Evolutionary conservation across 2,329 filamentous ascomycete species (phyloP).

Genomic region (Cladosporium austrohemisphaericum): DNA sequence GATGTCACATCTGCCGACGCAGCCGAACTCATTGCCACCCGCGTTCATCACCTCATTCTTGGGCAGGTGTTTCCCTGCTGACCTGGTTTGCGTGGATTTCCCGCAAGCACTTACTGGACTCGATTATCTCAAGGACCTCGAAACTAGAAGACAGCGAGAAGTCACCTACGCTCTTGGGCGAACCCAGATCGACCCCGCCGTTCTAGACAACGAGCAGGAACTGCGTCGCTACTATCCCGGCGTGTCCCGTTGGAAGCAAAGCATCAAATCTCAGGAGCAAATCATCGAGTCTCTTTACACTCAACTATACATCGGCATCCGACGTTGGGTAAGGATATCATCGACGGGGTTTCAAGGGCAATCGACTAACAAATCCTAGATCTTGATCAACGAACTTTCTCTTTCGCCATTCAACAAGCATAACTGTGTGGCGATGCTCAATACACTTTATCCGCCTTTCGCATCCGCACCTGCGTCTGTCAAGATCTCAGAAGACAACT

Average conservation of each 20-base stretch:
- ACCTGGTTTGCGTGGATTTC: slow-evolving; percentile 59
- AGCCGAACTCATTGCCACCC: slow-evolving; percentile 60
- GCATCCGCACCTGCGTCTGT: slow-evolving; percentile 49
- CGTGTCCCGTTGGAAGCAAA: slow-evolving; percentile 52
- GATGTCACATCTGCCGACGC: slow-evolving; percentile 55
- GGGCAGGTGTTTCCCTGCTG: slow-evolving; percentile 54
- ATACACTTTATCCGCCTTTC: slow-evolving; percentile 60
- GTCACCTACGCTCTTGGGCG: slow-evolving; percentile 52
- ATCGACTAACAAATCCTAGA: slow-evolving; percentile 36
- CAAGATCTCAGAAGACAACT: slow-evolving; percentile 49
- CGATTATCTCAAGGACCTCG: slow-evolving; percentile 63
- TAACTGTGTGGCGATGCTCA: slow-evolving; percentile 65
- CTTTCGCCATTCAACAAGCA: slow-evolving; percentile 60
- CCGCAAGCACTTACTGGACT: slow-evolving; percentile 62
- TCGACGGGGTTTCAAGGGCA: background rate
- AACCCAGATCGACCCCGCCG: slow-evolving; percentile 50
- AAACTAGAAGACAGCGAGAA: slow-evolving; percentile 57
- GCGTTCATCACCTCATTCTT: slow-evolving; percentile 61
- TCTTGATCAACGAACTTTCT: slow-evolving; percentile 62
- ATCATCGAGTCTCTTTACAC: slow-evolving; percentile 56
- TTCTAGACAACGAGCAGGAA: slow-evolving; percentile 45
- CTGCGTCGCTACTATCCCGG: slow-evolving; percentile 51
- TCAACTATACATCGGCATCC: slow-evolving; percentile 58
- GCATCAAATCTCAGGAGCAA: slow-evolving; percentile 44
- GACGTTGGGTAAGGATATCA: slow-evolving; percentile 60